Base-by-base conservation (phyloP, 495 filamentous ascomycete species). In the Melanomma pulvis-pyrius region DNA sequence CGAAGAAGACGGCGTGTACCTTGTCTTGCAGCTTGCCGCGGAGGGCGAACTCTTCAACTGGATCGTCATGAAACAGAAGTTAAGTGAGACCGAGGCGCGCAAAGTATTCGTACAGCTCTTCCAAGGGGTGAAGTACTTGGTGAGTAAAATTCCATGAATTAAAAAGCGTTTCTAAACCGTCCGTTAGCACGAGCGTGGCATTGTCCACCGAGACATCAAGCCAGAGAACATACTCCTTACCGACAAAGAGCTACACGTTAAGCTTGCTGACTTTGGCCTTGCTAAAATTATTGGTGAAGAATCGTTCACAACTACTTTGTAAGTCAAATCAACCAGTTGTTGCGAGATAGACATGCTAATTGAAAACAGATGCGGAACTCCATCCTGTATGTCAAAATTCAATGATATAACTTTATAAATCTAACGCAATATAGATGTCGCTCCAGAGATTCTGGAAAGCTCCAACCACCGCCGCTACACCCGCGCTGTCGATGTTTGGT, bases 231-330 rank as follows among this genome's bases (percentile, higher is more conserved):
- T 99, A 52, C 83, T 99, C 9, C 77, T 99, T 21, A 83, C 87
- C 29, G 92, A 98, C 74, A 89, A 90, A 55, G 82, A 92, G 6
- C 78, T 98, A 36, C 86, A 85, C 46, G 89, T 97, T 63, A 99
- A 99, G 78, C 80, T 99, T 61, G 96, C 92, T 1, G 96, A 99
- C 75, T 99, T 99, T 77, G 96, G 96, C 25, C 84, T 99, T 28
- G 94, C 96, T 24, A 99, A 99, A 76, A 98, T 98, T 68, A 97
- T 98, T 73, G 96, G 96, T 28, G 96, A 98, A 75, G 92, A 97
- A 69, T 97, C 93, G 1, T 99, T 99, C 72, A 98, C 96, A 8
- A 98, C 94, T 2, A 97, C 96, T 0, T 80, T 99, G 74, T 89
- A 79, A 77, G 86, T 80, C 11, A 13, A 5, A 24, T 30, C 17